These are phyloP conservation scores for Triticum timopheevii DNA, from an alignment of 176 grass and related monocot genomes.

Conservation along the genomic window DNA sequence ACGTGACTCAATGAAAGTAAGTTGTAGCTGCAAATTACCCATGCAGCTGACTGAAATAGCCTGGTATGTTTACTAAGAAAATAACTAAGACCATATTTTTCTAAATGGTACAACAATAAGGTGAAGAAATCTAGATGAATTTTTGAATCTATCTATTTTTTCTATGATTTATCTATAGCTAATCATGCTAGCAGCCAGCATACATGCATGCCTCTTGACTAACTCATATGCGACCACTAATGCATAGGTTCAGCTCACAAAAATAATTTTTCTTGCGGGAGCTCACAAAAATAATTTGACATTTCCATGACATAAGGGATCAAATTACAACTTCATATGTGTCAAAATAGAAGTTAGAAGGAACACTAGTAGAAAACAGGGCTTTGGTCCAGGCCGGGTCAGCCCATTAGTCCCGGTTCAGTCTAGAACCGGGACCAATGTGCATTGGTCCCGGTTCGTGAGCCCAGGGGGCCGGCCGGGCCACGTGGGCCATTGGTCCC, in stretches of 20 bases:
- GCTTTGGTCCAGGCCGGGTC: no score
- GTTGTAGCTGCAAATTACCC: background rate
- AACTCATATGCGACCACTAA: background rate
- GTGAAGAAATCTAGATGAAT: background rate
- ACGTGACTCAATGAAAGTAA: no score
- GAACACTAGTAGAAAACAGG: no score
- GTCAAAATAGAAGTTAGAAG: background rate
- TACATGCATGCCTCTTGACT: background rate
- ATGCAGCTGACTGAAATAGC: background rate
- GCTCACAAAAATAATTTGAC: background rate
- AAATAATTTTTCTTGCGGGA: no score
- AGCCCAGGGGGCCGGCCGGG: no score
- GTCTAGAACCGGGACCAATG: no score
- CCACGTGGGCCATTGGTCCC: no score
- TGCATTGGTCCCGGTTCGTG: no score
- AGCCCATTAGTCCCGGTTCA: no score
- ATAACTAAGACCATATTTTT: background rate
- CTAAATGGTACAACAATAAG: no score
- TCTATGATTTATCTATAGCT: background rate
- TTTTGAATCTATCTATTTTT: background rate
- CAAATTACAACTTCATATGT: background rate
- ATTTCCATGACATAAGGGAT: background rate
- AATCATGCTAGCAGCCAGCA: background rate
- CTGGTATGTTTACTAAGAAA: background rate
- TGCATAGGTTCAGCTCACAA: background rate